A percentile compares a stretch with the other conserved stretches of the same genome.
Conservation (phyloP, 306 rosid genomes). For the Sicyos baderoa region DNA sequence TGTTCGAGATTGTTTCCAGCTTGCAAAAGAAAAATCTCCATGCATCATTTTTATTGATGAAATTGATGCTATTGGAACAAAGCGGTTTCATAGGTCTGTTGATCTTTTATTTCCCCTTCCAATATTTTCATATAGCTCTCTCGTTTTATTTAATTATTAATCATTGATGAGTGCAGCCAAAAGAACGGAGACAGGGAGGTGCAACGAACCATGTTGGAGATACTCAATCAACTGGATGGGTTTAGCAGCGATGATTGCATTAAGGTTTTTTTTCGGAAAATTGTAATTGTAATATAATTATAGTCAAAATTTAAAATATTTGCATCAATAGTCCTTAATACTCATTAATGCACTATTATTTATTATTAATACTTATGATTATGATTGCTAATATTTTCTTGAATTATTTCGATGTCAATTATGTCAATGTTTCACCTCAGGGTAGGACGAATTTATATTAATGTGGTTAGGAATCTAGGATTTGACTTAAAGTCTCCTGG, state of each 20-base stretch:
- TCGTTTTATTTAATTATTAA: neutral
- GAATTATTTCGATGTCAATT: neutral
- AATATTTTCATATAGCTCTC: neutral
- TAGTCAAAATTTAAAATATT: no score
- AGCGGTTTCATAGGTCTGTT: conserved; percentile 87
- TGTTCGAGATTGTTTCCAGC: conserved; percentile 89
- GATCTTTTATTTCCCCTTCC: neutral
- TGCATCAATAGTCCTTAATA: no score
- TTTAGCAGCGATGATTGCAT: conserved; percentile 87
- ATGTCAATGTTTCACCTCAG: neutral
- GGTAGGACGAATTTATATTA: neutral
- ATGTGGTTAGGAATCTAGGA: neutral
- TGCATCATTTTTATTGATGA: conserved; percentile 96
- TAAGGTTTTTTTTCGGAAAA: conserved; percentile 59
- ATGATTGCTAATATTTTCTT: no score
- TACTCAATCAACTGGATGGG: conserved; percentile 96
- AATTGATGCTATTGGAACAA: conserved; percentile 95
- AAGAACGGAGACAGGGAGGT: conserved; percentile 98
- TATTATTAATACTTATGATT: no score
- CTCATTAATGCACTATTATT: no score
- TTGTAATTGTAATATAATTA: no score
- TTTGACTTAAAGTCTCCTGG: neutral
- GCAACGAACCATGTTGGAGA: conserved; percentile 88
- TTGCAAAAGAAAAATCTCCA: conserved; percentile 95
- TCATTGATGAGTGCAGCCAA: conserved; percentile 45